Conservation (phyloP, 73 alveolate species). For the Paramecium bursaria region DNA sequence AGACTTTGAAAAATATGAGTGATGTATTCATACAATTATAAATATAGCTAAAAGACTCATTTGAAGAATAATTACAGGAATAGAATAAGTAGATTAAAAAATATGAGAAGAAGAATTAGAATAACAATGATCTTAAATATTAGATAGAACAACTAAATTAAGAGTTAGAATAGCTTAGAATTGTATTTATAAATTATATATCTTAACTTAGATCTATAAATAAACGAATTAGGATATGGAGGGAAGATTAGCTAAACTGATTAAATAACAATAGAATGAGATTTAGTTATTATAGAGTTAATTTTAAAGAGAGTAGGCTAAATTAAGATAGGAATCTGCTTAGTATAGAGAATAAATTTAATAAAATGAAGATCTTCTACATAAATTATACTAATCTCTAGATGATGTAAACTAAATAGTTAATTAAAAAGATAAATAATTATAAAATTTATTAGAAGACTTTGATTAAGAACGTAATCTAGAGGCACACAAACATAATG, state of each 20-base stretch:
- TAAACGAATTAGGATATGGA: constrained; percentile 17
- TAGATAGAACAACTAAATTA: neutral
- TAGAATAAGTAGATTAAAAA: constrained; percentile 5
- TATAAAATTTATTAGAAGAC: constrained; percentile 35
- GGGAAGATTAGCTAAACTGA: constrained; percentile 29
- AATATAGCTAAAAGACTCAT: constrained; percentile 47
- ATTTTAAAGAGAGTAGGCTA: constrained; percentile 46
- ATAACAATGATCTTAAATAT: constrained; percentile 14
- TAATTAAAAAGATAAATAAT: constrained; percentile 56
- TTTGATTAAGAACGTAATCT: constrained; percentile 34
- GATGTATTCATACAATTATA: neutral
- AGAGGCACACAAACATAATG: constrained; percentile 12
- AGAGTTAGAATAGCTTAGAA: constrained; percentile 51
- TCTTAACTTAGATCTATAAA: too few relatives aligned
- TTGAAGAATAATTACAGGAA: constrained; percentile 46
- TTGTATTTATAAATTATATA: too few relatives aligned
- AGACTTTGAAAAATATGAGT: constrained; percentile 54
- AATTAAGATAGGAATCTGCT: constrained; percentile 13
- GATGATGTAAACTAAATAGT: constrained; percentile 56
- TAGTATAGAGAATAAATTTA: constrained; percentile 7
- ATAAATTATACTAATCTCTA: constrained; percentile 45
- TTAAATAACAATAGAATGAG: constrained; percentile 30
- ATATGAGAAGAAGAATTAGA: constrained; percentile 25
- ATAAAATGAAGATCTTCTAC: constrained; percentile 45
- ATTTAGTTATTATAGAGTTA: constrained; percentile 7